Evolutionary conservation across 768 basidiomycete species (phyloP).

Genomic region (Auricularia sp.): DNA sequence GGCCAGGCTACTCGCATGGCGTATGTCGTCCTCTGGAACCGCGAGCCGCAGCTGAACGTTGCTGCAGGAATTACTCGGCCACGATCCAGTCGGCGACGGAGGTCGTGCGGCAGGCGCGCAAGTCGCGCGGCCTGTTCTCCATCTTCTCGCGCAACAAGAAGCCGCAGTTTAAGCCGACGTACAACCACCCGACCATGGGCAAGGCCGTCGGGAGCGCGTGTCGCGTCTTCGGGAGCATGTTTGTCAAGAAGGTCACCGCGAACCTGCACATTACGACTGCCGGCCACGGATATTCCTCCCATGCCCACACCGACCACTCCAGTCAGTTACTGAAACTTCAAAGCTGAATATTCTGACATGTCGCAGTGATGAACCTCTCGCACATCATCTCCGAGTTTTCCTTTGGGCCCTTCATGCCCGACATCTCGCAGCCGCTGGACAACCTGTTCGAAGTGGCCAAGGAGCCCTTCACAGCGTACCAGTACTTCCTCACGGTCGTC

Average conservation of each 20-base stretch:
- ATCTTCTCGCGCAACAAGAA: constrained; percentile 36
- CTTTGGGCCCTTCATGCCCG: constrained; percentile 92
- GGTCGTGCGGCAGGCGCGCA: constrained; percentile 61
- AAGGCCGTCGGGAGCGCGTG: constrained; percentile 65
- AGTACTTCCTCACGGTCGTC: constrained; percentile 92
- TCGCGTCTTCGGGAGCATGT: constrained; percentile 72
- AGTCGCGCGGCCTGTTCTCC: constrained; percentile 62
- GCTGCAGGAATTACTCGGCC: constrained; percentile 46
- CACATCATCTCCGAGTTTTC: constrained; percentile 97
- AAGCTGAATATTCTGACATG: neutral
- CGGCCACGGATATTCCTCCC: constrained; percentile 87
- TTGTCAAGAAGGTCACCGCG: constrained; percentile 84
- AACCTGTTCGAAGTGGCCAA: constrained; percentile 70
- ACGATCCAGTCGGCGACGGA: constrained; percentile 55
- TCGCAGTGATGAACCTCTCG: constrained; percentile 74
- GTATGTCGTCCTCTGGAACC: constrained; percentile 24
- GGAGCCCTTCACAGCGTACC: constrained; percentile 76
- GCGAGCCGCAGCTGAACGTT: constrained; percentile 3
- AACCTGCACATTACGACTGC: constrained; percentile 92
- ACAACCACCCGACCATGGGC: constrained; percentile 36
- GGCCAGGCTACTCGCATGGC: constrained; percentile 69
- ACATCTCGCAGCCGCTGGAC: constrained; percentile 90
- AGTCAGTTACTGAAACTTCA: neutral
- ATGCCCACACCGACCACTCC: constrained; percentile 77
- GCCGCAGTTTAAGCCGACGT: constrained; percentile 57